Base-by-base conservation (phyloP, 768 basidiomycete species). In the Porphyrellus cyaneotinctus region DNA sequence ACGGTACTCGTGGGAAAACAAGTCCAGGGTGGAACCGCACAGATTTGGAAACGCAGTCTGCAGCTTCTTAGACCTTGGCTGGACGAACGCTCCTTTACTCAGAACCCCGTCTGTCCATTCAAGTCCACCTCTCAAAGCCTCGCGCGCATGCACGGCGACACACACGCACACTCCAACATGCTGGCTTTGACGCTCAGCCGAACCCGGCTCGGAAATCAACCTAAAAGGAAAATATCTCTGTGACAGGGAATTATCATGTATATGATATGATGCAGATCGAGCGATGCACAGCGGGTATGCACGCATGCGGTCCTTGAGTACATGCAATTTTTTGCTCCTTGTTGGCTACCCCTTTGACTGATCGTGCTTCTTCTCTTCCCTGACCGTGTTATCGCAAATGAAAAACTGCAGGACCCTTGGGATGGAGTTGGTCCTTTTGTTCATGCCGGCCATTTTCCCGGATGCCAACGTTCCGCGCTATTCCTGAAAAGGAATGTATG, bases 311-410 rank as follows among this genome's bases (percentile, higher is more conserved):
- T 14, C 3, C 22, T 35, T 36, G 32, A 47, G 26, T 23, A 18
- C 14, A 7, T 20, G 42, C 30, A 18, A 32, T 28, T 18, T 32
- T 31, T 39, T 33, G 31, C 35, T 52, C 24, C 42, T 41, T 38
- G 49, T 47, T 57, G 4, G 32, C 35, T 47, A 36, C 26, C 49
- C 45, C 48, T 47, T 35, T 33, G 44, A 28, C 31, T 9, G 15
- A 33, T 43, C 22, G 23, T 10, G n/a, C 62, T 64, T 64, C 63
- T 56, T 62, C 30, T 18, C 41, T 32, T 64, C 59, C 59, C 63
- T 51, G 59, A 63, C 32, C 31, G 35, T 49, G 47, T 47, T 39
- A 56, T 50, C 45, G 11, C 35, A 44, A 38, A 63, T 63, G 53
- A 59, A 63, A 57, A 41, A 47, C 43, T 31, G 48, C 51, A 53